These are phyloP conservation scores for Macrotyloma uniflorum DNA, from an alignment of 306 rosid genomes.

Conservation along the genomic window DNA sequence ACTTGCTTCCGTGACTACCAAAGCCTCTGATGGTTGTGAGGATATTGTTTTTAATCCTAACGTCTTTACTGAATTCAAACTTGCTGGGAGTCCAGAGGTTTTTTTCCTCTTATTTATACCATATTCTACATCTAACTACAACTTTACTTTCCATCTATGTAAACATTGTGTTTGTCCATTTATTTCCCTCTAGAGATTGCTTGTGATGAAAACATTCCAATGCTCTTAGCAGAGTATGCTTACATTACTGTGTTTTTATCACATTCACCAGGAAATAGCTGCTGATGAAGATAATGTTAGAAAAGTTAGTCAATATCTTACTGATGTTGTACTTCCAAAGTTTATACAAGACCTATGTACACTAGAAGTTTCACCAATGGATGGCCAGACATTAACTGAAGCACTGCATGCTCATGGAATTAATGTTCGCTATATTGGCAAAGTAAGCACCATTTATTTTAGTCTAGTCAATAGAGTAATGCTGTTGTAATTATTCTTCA, in stretches of 20 bases:
- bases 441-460: conserved; percentile 54
- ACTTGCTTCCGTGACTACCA: conserved; percentile 40
- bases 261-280: conserved; percentile 70
- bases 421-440: conserved; percentile 94
- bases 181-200: neutral
- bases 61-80: conserved; percentile 88
- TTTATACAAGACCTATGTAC: conserved; percentile 96
- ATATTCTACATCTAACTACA: neutral
- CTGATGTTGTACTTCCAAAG: conserved; percentile 86
- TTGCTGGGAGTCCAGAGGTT: conserved; percentile 82
- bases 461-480: neutral
- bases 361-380: conserved; percentile 99
- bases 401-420: conserved; percentile 99
- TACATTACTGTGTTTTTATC: conserved; percentile 30
- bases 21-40: conserved; percentile 46
- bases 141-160: neutral
- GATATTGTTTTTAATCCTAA: conserved; percentile 89
- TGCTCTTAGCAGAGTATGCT: conserved; percentile 25
- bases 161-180: neutral
- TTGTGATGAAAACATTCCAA: conserved; percentile 17
- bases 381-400: conserved; percentile 96
- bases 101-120: conserved; percentile 4
- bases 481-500: conserved; percentile 13
- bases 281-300: conserved; percentile 89
- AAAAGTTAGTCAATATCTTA: conserved; percentile 77